Base-by-base conservation (phyloP, 805 yeast genomes). In the Pichia manshurica region DNA sequence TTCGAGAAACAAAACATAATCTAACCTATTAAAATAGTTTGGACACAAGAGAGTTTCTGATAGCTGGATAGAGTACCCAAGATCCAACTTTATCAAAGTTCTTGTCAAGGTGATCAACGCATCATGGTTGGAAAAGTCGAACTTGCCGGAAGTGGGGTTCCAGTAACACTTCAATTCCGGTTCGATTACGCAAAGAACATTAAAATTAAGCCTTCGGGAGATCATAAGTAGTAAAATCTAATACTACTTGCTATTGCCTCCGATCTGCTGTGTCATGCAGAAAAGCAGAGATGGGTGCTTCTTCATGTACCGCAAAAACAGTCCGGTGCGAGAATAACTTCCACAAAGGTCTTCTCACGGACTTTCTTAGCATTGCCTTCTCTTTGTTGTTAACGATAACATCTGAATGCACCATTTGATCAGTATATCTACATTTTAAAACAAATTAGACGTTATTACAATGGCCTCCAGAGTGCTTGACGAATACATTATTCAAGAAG, bases 401-500 rank as follows among this genome's bases (percentile, higher is more conserved):
- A n/a, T n/a, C n/a, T n/a, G n/a, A n/a, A n/a, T n/a, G n/a, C n/a
- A n/a, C n/a, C n/a, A n/a, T n/a, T n/a, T n/a, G n/a, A n/a, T n/a
- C n/a, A n/a, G n/a, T n/a, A n/a, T n/a, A n/a, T n/a, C n/a, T n/a
- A n/a, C n/a, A n/a, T n/a, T n/a, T n/a, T n/a, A n/a, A n/a, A n/a
- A n/a, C n/a, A n/a, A n/a, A n/a, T n/a, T n/a, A n/a, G n/a, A n/a
- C n/a, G n/a, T n/a, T n/a, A 2, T 32, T 10, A 37, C 22, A 21
- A 47, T 44, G 44, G 73, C 74, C 76, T 69, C 78, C 15, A 62
- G 71, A 59, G 56, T 71, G 12, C 64, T 87, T 28, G 95, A 87
- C 64, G 90, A 86, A 60, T 69, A 83, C 44, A 74, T 87, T 29
- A 75, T 87, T 52, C 89, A 85, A 52, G 95, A 87, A 58, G 84